Evolutionary conservation across 805 yeast genomes (phyloP), one percentile per base, ranked within the genome.

Genomic region (Suhomyces emberorum): DNA sequence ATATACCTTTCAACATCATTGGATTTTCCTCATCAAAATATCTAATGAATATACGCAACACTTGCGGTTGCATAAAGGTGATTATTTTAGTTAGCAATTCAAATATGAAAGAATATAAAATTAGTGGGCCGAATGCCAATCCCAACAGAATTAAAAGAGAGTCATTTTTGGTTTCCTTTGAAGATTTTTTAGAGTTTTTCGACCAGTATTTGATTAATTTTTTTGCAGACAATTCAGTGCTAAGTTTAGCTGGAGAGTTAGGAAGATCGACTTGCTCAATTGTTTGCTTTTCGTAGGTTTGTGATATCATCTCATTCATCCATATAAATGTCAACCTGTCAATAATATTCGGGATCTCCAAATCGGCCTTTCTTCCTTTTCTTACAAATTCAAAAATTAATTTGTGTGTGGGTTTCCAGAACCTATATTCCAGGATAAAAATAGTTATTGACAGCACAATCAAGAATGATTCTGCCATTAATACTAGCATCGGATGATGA

Each of bases 51-150:
- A 72, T 51, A 37, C 83, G 72, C 37, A 91, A 65, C 18, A 89
- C 61, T 51, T 87, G 96, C 0, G 98, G 98, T 61, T 88, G 95
- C n/a, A 74, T 70, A 54, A 85, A 88, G 21, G 49, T 46, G n/a
- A 57, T 38, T 9, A 57, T 31, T 10, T 44, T 44, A 24, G 50
- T 51, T 12, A 42, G 41, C 7, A 57, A 43, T 34, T 61, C 65
- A 37, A 40, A 54, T 7, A 39, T 21, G 29, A 59, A 55, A 1
- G 61, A 49, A 4, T 46, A 24, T 3, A 51, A 21, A 1, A 56
- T 53, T 5, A 43, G 31, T 4, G 43, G 39, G 7, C 66, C 63
- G 41, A 60, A 62, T 1, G 67, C 60, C 28, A 38, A 41, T 7
- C 43, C 15, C 19, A 61, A 42, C 15, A 59, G 47, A 3, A 31